These are phyloP conservation scores for Chionographis japonica DNA, from an alignment of 106 monocot species.

Conservation along the genomic window DNA sequence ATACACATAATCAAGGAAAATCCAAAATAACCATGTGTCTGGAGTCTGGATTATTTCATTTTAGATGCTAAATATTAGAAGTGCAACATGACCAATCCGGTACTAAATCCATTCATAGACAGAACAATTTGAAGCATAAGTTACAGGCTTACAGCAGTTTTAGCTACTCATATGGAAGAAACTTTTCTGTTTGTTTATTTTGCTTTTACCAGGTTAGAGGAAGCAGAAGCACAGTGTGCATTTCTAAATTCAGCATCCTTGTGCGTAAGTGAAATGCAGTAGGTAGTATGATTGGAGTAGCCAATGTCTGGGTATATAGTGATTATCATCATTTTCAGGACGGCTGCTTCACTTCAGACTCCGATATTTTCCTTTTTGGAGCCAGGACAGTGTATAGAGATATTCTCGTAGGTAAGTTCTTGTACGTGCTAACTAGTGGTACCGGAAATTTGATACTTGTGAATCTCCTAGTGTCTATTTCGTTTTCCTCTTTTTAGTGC, in stretches of 20 bases:
- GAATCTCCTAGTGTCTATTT: not conserved
- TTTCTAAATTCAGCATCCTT: constrained; percentile 55
- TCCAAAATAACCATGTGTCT: too few relatives aligned
- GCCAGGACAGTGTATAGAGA: constrained; percentile 92
- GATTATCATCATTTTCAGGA: constrained; percentile 42
- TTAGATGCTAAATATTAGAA: too few relatives aligned
- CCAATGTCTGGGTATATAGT: constrained; percentile 1
- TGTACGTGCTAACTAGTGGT: not conserved
- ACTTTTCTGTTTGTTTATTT: not conserved
- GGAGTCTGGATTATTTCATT: too few relatives aligned
- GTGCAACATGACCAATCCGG: too few relatives aligned
- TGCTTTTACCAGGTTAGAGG: constrained; percentile 58
- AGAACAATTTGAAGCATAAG: too few relatives aligned
- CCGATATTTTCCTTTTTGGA: constrained; percentile 94
- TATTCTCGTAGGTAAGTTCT: constrained; percentile 60
- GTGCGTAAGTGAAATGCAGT: constrained; percentile 57
- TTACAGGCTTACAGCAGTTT: too few relatives aligned
- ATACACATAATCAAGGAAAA: too few relatives aligned
- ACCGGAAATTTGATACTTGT: not conserved
- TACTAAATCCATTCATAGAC: too few relatives aligned
- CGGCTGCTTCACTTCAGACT: constrained; percentile 90
- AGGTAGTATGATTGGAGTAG: not conserved
- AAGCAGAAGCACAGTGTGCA: constrained; percentile 95
- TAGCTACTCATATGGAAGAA: too few relatives aligned
- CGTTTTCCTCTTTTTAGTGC: not conserved